Evolutionary conservation across 2,329 filamentous ascomycete genomes (phyloP).

Genomic region (Aspergillus felis): DNA sequence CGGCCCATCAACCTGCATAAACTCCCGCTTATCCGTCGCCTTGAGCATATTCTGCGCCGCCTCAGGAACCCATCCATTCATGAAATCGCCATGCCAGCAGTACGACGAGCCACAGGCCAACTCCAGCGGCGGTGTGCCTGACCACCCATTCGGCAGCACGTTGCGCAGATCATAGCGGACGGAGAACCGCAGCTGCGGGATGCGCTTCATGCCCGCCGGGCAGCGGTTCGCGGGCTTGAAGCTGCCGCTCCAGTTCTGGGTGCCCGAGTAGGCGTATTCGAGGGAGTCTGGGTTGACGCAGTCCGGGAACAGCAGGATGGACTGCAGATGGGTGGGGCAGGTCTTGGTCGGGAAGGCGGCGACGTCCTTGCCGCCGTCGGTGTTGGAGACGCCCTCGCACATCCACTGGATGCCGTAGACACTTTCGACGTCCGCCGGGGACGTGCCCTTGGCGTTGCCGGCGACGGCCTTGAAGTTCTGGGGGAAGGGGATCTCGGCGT

Average conservation of each 20-base stretch:
- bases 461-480: conserved; percentile 10
- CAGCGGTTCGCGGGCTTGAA: conserved; percentile 8
- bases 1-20: neutral
- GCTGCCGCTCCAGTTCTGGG: neutral
- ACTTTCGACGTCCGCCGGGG: neutral
- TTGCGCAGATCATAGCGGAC: conserved; percentile 12
- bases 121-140: conserved; percentile 8
- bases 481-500: conserved; percentile 14
- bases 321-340: conserved; percentile 11
- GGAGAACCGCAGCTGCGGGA: conserved; percentile 15
- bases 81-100: conserved; percentile 10
- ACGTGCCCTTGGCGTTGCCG: conserved; percentile 3
- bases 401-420: conserved; percentile 1
- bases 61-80: conserved; percentile 10
- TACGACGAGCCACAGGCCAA: conserved; percentile 9
- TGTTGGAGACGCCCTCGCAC: conserved; percentile 2
- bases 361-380: neutral
- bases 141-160: conserved; percentile 13
- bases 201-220: conserved; percentile 11
- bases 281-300: conserved; percentile 11
- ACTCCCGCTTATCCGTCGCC: conserved; percentile 4
- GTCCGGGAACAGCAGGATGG: conserved; percentile 13
- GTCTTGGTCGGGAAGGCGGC: conserved; percentile 11
- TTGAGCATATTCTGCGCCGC: conserved; percentile 15
- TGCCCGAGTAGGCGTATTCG: conserved; percentile 4